Evolutionary conservation across 2,329 filamentous ascomycete species (phyloP), one percentile per base, ranked within the genome.

Genomic region (Escovopsis sp.): DNA sequence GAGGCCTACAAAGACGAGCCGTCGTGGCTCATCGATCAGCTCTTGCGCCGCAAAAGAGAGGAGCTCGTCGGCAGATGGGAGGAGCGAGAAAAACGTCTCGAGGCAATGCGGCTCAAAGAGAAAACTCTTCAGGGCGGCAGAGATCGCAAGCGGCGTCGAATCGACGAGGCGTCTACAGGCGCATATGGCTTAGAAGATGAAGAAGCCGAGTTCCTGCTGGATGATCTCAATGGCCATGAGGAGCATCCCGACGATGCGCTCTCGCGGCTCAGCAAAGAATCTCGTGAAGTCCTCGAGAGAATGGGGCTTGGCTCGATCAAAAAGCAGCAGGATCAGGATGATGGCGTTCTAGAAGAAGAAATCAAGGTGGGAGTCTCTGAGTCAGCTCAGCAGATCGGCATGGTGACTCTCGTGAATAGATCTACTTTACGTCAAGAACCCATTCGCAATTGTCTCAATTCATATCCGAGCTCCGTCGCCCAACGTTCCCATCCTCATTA

Each of bases 371-470:
- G 55, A 48, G 39, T 39, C 36, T 25, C 37, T 37, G 29, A 14
- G 4, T 15, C 29, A 9, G 36, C 11, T 24, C 38, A 40, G 37
- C 41, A 31, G 37, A 29, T 16, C 35, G 40, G 35, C 36, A 42
- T 55, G 54, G 56, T 64, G 58, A 61, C 59, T 32, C 37, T 8
- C 31, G 3, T 11, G 8, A 29, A 39, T 58, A 78, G 68, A 84
- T 95, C 40, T 94, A 84, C 59, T 94, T 89, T 62, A 91, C 87
- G 43, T 95, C 88, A 7, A 75, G 88, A 55, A 95, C 88, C 1
- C 88, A 95, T 59, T 95, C 88, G 3, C 88, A 95, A 54, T 64
- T 95, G 12, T 81, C 82, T 1, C 88, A 95, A 55, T 94, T 95
- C 58, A 79, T 89, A 14, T 73, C 78, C 35, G 88, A 95, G 58